Evolutionary conservation across 208 protist species (phyloP), one percentile per base, ranked within the genome.

Genomic region (Trypanosoma rangeli): DNA sequence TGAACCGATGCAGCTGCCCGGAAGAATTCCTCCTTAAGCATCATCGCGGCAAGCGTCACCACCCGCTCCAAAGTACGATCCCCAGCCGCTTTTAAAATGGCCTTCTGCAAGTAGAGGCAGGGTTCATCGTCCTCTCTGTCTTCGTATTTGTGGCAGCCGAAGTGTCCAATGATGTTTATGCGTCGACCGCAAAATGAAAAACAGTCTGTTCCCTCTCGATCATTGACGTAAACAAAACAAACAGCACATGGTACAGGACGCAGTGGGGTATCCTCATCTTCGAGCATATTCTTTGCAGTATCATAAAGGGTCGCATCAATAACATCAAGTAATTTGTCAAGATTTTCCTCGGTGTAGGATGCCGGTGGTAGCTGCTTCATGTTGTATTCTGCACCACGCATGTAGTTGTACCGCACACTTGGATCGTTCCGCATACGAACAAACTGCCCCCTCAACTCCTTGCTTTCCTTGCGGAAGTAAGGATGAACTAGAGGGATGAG

Each of bases 141-240:
- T 50, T 89, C 82, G 50, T 74, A 66, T 35, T 72, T 75, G 57
- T 80, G 77, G 54, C 77, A 83, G 18, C 81, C 79, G 59, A 92
- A 84, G 73, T 80, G 86, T 24, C 86, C 86, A 64, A 92, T 92
- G 44, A 92, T 78, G 68, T 92, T 92, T 29, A 89, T 80, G 37
- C 76, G 73, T 35, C 81, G 71, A 31, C 82, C 82, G 22, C 64
- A 75, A 55, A 92, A 89, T 53, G 62, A 61, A 64, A 92, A 89
- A 59, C 86, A 86, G 64, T 92, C 84, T 28, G 76, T 62, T 56
- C 80, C 83, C 33, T 87, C 84, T 15, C 79, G 74, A 24, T 72
- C 72, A 56, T 81, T 85, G 18, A 86, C 69, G 52, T 89, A 92
- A 18, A 92, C 79, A 66, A 92, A 92, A 29, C 82, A 75, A 18